These are phyloP conservation scores for Peziza echinospora DNA, from an alignment of 495 filamentous ascomycete species.

Conservation along the genomic window DNA sequence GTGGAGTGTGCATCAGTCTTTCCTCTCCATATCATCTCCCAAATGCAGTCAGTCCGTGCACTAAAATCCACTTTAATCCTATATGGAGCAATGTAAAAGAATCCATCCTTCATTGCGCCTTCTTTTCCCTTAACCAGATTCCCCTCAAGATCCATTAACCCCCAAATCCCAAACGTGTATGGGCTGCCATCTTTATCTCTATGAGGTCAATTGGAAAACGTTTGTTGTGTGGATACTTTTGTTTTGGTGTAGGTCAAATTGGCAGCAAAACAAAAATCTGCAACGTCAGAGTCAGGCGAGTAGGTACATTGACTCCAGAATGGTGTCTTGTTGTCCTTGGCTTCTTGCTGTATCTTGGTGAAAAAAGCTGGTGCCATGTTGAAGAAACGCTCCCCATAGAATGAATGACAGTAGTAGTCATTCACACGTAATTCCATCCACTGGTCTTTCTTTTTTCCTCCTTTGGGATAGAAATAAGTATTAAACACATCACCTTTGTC, in stretches of 20 bases:
- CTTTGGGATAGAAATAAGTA: not conserved
- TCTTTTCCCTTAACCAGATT: not conserved
- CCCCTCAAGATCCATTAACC: not conserved
- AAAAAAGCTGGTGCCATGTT: not conserved
- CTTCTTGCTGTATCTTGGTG: not conserved
- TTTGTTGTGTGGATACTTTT: not conserved
- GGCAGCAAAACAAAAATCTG: not conserved
- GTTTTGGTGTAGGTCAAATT: not conserved
- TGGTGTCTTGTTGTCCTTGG: not conserved
- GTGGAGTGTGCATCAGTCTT: not conserved
- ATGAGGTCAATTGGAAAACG: not conserved
- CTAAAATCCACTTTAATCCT: conserved; percentile 1
- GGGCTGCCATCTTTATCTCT: not conserved
- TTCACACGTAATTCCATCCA: not conserved
- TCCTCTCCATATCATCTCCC: conserved; percentile 1
- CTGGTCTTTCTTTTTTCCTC: not conserved
- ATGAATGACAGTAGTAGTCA: not conserved
- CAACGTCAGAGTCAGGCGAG: not conserved
- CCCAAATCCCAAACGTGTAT: not conserved
- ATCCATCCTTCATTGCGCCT: not conserved
- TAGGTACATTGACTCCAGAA: not conserved
- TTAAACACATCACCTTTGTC: not conserved
- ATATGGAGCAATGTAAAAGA: conserved; percentile 3
- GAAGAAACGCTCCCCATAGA: not conserved
- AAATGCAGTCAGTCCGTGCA: not conserved